phyloP scores from a whole-genome alignment of 306 rosid species.

The Coriaria nepalensis region DNA sequence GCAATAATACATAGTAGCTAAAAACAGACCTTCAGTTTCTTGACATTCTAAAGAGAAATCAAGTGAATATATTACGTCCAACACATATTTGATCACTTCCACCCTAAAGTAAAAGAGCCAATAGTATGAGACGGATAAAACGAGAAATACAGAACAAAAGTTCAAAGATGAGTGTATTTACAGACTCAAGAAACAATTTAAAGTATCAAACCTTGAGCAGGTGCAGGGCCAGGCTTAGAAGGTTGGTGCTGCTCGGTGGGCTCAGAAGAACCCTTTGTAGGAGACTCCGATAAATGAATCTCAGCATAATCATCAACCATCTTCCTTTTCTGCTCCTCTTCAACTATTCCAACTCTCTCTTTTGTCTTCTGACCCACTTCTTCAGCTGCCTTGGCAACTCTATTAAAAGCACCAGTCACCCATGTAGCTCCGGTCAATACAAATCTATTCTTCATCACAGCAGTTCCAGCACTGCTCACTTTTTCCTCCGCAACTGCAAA shows the following conservation, averaged over 20 bases:
- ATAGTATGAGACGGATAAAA: not conserved
- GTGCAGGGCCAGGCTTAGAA: slow-evolving; percentile 67
- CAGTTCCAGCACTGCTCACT: slow-evolving; percentile 80
- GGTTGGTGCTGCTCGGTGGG: slow-evolving; percentile 35
- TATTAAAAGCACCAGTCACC: slow-evolving; percentile 76
- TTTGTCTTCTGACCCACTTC: slow-evolving; percentile 84
- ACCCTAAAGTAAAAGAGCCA: slow-evolving; percentile 4
- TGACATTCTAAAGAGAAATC: slow-evolving; percentile 10
- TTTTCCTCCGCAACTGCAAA: slow-evolving; percentile 82
- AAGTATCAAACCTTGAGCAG: slow-evolving; percentile 81
- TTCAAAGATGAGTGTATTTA: slow-evolving; percentile 30
- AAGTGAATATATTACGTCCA: slow-evolving; percentile 9
- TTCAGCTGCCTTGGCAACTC: slow-evolving; percentile 82
- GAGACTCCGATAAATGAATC: slow-evolving; percentile 50
- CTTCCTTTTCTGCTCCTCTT: slow-evolving; percentile 50
- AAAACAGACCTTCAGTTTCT: slow-evolving; percentile 4
- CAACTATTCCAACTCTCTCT: slow-evolving; percentile 52
- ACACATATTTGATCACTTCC: slow-evolving; percentile 10
- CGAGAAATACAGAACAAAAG: slow-evolving; percentile 14
- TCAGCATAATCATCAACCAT: slow-evolving; percentile 44
- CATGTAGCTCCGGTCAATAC: slow-evolving; percentile 64
- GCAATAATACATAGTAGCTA: too few relatives aligned
- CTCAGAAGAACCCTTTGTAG: slow-evolving; percentile 38
- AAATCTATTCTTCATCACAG: slow-evolving; percentile 87
- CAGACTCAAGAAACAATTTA: slow-evolving; percentile 30